Evolutionary conservation across 768 basidiomycete species (phyloP), one percentile per base, ranked within the genome.

Genomic region (Boletus tylopilopsis): DNA sequence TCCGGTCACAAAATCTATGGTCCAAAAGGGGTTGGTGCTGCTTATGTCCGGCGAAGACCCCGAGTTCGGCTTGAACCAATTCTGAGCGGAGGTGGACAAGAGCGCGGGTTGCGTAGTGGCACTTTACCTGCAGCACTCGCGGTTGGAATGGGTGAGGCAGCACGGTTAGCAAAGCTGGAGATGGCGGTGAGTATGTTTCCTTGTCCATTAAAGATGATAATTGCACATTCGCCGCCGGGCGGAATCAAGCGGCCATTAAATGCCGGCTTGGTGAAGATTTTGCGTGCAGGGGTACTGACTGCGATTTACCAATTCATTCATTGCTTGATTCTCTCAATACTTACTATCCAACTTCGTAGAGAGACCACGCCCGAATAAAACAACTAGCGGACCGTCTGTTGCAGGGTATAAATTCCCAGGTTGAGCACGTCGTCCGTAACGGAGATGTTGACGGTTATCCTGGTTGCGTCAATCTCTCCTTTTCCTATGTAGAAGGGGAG

Each of bases 1-100:
- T 94, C 91, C 8, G 96, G 90, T 1, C 96, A 99, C 76, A 99
- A 99, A 74, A 69, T 99, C 4, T 99, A 99, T 67, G 96, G 96
- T 2, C 96, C 96, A 5, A 99, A 99, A 68, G 96, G 96, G 7
- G 70, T 97, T 27, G 96, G 96, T 34, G 94, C 91, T 16, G 86
- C 88, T 6, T 99, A 98, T 69, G 94, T 99, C 42, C 78, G 96
- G 53, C 73, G 96, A 62, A 71, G 94, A 61, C 96, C 96, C 8
- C 76, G 96, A 53, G 96, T 98, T 33, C 78, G 96, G 45, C 71
- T 98, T 58, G 96, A 98, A 64, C 96, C 96, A 1, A 88, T 99
- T 57, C 71, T 99, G 45, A 92, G 82, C 58, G 96, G 96, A 51
- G 96, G 96, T 55, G 96, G 96, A 10, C 96, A 99, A 70, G 96